A percentile compares a stretch with the other conserved stretches of the same genome.
Evolutionary conservation across 805 yeast species (phyloP).

Genomic region (Kodamaea kakaduensis): DNA sequence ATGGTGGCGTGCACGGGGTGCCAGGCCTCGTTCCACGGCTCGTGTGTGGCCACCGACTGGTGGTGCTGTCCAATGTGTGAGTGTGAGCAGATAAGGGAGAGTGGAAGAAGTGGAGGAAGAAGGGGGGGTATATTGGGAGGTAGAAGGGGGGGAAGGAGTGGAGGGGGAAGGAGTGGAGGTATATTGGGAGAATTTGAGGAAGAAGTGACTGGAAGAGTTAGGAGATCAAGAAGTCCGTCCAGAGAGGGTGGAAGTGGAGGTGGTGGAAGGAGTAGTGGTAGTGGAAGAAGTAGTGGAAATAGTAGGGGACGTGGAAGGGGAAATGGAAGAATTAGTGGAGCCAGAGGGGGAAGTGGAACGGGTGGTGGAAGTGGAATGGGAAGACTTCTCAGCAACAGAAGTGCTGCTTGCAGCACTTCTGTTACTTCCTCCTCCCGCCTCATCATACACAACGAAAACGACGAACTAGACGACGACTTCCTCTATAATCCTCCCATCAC

Average conservation of each 20-base stretch:
- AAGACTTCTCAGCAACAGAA: not conserved
- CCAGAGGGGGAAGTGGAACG: too few relatives aligned
- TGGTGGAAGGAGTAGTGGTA: not conserved
- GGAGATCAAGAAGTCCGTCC: constrained; percentile 1
- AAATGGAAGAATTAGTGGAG: too few relatives aligned
- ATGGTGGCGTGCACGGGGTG: constrained; percentile 3
- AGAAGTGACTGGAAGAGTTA: too few relatives aligned
- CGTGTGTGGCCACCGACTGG: constrained; percentile 8
- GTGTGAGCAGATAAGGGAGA: constrained; percentile 24
- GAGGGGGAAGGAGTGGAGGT: too few relatives aligned
- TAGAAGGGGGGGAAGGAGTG: too few relatives aligned
- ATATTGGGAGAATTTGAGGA: too few relatives aligned
- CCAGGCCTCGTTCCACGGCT: constrained; percentile 5
- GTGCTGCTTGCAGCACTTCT: not conserved
- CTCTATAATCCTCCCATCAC: constrained; percentile 14
- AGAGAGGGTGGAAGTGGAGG: not conserved
- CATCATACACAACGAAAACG: constrained; percentile 26
- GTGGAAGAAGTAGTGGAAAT: not conserved
- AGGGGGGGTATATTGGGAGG: too few relatives aligned
- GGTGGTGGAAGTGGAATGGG: too few relatives aligned
- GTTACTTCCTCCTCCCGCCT: constrained; percentile 1
- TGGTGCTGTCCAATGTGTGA: constrained; percentile 57
- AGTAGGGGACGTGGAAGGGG: not conserved
- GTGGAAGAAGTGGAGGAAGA: not conserved
- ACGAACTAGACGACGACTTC: constrained; percentile 30